Percentiles rank a stretch among this genome's conserved stretches.
Evolutionary conservation across 805 yeast species (phyloP).

Genomic region (Tetrapisispora namnaoensis): DNA sequence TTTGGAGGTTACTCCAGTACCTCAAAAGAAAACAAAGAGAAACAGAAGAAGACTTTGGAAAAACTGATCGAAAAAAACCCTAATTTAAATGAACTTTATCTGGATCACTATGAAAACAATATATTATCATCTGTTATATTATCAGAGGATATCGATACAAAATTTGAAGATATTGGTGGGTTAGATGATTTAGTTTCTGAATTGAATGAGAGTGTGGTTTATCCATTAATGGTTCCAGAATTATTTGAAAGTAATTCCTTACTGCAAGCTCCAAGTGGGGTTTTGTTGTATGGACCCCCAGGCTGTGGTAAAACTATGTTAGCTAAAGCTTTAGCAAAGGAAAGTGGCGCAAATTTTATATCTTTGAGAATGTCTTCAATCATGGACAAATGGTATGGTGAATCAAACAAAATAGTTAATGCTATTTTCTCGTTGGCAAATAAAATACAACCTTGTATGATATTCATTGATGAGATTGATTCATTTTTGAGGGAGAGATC

Average conservation of each 20-base stretch:
- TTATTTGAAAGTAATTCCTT: conserved; percentile 63
- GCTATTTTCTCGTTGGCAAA: conserved; percentile 85
- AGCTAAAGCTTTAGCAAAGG: conserved; percentile 89
- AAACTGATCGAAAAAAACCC: conserved; percentile 55
- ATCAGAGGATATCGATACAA: conserved; percentile 71
- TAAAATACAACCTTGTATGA: conserved; percentile 87
- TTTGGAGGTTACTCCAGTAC: conserved; percentile 33
- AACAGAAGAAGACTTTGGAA: conserved; percentile 47
- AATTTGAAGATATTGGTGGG: conserved; percentile 83
- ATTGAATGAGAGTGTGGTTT: conserved; percentile 75
- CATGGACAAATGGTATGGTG: conserved; percentile 98
- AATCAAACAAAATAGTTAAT: conserved; percentile 84
- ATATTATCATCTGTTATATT: conserved; percentile 70
- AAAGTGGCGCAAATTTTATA: conserved; percentile 83
- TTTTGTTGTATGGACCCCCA: conserved; percentile 86
- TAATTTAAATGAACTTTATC: conserved; percentile 34
- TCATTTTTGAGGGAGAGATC: conserved; percentile 83
- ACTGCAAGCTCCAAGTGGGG: conserved; percentile 90
- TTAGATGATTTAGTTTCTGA: conserved; percentile 74
- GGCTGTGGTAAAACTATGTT: conserved; percentile 98
- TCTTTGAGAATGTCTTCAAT: conserved; percentile 87
- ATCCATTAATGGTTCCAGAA: conserved; percentile 74
- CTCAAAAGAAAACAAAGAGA: conserved; percentile 51
- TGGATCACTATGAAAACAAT: conserved; percentile 67
- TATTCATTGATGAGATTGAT: conserved; percentile 93